These are phyloP conservation scores for Kurtzmaniella quercitrusa DNA, from an alignment of 1,139 yeast species.

Conservation along the genomic window DNA sequence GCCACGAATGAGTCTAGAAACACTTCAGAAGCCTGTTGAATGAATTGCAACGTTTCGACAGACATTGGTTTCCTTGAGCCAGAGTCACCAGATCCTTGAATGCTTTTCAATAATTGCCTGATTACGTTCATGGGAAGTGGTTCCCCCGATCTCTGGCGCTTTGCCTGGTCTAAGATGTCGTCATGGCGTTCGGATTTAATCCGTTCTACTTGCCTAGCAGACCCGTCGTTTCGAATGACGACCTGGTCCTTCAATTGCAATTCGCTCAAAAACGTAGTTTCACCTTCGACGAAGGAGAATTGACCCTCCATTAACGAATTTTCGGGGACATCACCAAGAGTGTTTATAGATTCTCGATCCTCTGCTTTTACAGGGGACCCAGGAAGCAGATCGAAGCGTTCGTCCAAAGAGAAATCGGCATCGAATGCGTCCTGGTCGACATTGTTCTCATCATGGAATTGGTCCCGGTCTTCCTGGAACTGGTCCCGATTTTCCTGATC, in stretches of 20 bases:
- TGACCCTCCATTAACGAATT: conserved; percentile 2
- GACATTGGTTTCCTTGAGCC: conserved; percentile 7
- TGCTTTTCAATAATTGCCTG: conserved; percentile 10
- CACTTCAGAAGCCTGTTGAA: conserved; percentile 21
- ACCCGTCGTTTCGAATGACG: too few relatives aligned
- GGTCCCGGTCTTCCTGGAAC: too few relatives aligned
- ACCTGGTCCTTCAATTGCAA: not conserved
- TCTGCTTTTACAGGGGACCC: not conserved
- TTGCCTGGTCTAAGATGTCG: not conserved
- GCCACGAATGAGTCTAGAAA: conserved; percentile 30
- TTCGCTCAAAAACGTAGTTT: not conserved
- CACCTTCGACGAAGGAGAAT: conserved; percentile 1
- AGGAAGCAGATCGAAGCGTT: not conserved
- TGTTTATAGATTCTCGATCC: not conserved
- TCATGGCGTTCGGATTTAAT: not conserved
- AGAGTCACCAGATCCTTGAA: conserved; percentile 5
- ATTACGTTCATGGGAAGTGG: conserved; percentile 8
- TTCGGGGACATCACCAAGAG: not conserved
- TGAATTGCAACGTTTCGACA: conserved; percentile 9
- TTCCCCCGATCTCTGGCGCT: not conserved
- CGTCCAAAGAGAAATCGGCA: not conserved
- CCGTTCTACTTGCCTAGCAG: not conserved
- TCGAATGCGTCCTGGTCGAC: not conserved
- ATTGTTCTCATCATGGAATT: not conserved
- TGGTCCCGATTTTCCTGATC: too few relatives aligned